A percentile compares a stretch with the other conserved stretches of the same genome.
These are phyloP conservation scores for Arabidopsis thaliana DNA, from an alignment of 345 rosid species.

Conservation along the genomic window TAIR10.1 NC_003070.9:7292001-7292500, in stretches of 20 bases:
- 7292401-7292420: constrained; percentile 71
- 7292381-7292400: constrained; percentile 75
- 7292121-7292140: constrained; percentile 52
- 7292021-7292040: constrained; percentile 48
- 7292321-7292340: constrained; percentile 45
- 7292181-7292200: constrained; percentile 61
- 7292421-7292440: constrained; percentile 78
- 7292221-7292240: constrained; percentile 59
- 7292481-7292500: constrained; percentile 72
- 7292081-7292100: constrained; percentile 2
- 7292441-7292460: constrained; percentile 63
- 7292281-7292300: constrained; percentile 88
- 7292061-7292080: neutral
- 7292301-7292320: constrained; percentile 26
- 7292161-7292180: constrained; percentile 57
- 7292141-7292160: constrained; percentile 53
- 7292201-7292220: constrained; percentile 53
- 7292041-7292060: neutral
- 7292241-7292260: constrained; percentile 66
- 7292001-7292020: constrained; percentile 74
- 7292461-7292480: constrained; percentile 72
- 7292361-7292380: constrained; percentile 10
- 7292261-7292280: constrained; percentile 67
- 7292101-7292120: constrained; percentile 50
- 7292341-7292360: constrained; percentile 6